Conservation (phyloP, 2,329 filamentous ascomycete species). For the Parastagonospora nodorum region DNA sequence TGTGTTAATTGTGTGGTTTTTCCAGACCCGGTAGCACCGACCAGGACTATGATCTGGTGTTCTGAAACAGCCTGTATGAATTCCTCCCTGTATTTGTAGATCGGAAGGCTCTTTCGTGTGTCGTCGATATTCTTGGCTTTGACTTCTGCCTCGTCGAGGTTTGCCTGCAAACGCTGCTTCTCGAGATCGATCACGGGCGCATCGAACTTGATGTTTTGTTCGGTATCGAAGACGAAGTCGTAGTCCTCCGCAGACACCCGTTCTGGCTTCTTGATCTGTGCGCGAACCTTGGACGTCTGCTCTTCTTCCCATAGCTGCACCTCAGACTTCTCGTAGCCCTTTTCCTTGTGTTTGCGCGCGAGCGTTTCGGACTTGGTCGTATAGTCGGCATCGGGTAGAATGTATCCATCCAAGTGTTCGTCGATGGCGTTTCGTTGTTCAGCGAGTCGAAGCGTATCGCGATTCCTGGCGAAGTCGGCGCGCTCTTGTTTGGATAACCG, state of each 20-base stretch:
- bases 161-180: conserved; percentile 76
- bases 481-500: conserved; percentile 78
- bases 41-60: conserved; percentile 87
- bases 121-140: conserved; percentile 89
- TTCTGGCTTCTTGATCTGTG: conserved; percentile 63
- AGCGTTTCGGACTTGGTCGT: conserved; percentile 91
- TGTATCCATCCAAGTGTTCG: conserved; percentile 89
- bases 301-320: conserved; percentile 96
- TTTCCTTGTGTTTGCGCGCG: conserved; percentile 83
- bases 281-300: conserved; percentile 75
- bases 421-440: conserved; percentile 88
- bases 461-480: conserved; percentile 85
- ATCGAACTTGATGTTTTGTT: conserved; percentile 87
- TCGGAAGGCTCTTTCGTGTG: conserved; percentile 85
- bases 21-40: conserved; percentile 92
- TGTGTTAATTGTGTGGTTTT: conserved; percentile 97
- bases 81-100: conserved; percentile 84
- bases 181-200: conserved; percentile 73
- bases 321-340: conserved; percentile 89
- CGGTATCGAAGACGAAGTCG: conserved; percentile 89
- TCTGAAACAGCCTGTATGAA: conserved; percentile 85
- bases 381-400: conserved; percentile 85
- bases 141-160: conserved; percentile 86
- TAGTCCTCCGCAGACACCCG: conserved; percentile 82
- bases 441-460: conserved; percentile 75